Percentiles rank a stretch among this genome's conserved stretches.
Evolutionary conservation across 2,329 filamentous ascomycete genomes (phyloP).

Genomic region (Diaporthe helianthi): DNA sequence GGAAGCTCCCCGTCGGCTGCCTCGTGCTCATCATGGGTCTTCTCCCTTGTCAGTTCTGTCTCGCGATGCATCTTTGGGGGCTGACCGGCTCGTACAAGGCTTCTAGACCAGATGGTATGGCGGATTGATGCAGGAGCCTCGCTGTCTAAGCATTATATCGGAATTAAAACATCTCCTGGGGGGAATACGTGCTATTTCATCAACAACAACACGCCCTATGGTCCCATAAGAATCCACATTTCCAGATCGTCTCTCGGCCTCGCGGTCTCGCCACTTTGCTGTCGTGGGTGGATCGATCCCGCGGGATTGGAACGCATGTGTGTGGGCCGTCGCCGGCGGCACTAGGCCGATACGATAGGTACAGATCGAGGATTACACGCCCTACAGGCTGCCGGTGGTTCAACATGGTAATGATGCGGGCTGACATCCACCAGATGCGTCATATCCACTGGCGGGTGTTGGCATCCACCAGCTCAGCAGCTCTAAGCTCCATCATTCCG

Average conservation of each 20-base stretch:
- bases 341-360: constrained; percentile 6
- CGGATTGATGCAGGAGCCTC: not conserved
- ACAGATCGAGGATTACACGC: not conserved
- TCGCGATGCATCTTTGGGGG: constrained; percentile 26
- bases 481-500: too few relatives aligned
- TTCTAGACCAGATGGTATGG: not conserved
- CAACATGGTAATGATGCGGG: not conserved
- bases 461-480: not conserved
- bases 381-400: not conserved
- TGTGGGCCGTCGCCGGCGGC: constrained; percentile 5
- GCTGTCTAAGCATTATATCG: not conserved
- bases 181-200: constrained; percentile 25
- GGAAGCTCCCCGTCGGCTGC: not conserved
- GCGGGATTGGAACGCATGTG: constrained; percentile 13
- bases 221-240: constrained; percentile 12
- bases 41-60: constrained; percentile 30
- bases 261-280: constrained; percentile 27
- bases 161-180: not conserved
- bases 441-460: not conserved
- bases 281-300: constrained; percentile 3
- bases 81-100: constrained; percentile 6
- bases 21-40: constrained; percentile 20
- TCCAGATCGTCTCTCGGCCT: constrained; percentile 13
- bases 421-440: not conserved
- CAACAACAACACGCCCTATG: not conserved